A percentile compares a stretch with the other conserved stretches of the same genome.
Evolutionary conservation across 2,329 filamentous ascomycete genomes (phyloP).

Genomic region (Fulvia fulva): DNA sequence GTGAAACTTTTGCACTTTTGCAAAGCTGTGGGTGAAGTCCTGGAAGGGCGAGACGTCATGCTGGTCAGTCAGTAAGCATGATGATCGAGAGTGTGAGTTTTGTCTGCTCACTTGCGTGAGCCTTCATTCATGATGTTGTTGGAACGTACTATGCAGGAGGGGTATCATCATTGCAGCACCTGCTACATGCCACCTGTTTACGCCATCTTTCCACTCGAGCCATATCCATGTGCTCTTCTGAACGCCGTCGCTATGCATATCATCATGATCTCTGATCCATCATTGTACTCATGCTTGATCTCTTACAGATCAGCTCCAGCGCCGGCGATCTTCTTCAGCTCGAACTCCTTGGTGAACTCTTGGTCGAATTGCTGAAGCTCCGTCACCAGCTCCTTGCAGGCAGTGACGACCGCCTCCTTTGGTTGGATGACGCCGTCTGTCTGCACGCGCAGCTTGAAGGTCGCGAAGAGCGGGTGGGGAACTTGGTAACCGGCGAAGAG

Average conservation of each 20-base stretch:
- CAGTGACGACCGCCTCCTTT: slow-evolving; percentile 79
- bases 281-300: not conserved
- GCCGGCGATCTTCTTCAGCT: slow-evolving; percentile 73
- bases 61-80: too few species aligned
- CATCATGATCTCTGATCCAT: slow-evolving; percentile 1
- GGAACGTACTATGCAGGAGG: slow-evolving; percentile 1
- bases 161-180: slow-evolving; percentile 9
- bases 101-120: not conserved
- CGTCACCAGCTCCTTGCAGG: slow-evolving; percentile 76
- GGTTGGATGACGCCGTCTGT: slow-evolving; percentile 85
- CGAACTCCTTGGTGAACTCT: slow-evolving; percentile 90
- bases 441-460: slow-evolving; percentile 71
- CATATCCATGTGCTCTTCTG: not conserved
- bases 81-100: not conserved
- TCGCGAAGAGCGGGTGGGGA: slow-evolving; percentile 40
- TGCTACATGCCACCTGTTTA: slow-evolving; percentile 1
- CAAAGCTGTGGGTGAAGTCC: not conserved
- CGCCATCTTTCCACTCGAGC: slow-evolving; percentile 1
- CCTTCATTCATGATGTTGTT: not conserved
- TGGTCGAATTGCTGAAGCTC: slow-evolving; percentile 75
- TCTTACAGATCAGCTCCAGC: slow-evolving; percentile 26
- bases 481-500: slow-evolving; percentile 89
- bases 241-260: slow-evolving; percentile 26
- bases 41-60: too few species aligned
- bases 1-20: not conserved